These are phyloP conservation scores for Cyclotella choctawhatcheeana DNA, from an alignment of 108 stramenopile species.

Conservation along the genomic window DNA sequence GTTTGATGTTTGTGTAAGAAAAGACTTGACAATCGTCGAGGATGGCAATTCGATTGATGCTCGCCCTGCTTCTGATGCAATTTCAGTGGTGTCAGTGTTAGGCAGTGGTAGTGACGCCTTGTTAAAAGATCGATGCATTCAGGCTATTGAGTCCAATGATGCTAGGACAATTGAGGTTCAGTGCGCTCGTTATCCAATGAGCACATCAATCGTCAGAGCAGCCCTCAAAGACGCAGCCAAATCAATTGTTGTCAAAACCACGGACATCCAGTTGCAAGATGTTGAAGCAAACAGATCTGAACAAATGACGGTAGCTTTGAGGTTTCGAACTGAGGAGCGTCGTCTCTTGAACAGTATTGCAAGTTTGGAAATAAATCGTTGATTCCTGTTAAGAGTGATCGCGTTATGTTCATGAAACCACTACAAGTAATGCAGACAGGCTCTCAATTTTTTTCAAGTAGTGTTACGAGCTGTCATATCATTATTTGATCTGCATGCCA, in stretches of 20 bases:
- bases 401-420: too few species aligned
- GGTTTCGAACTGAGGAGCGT: constrained; percentile 60
- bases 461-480: too few species aligned
- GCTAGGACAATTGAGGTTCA: constrained; percentile 26
- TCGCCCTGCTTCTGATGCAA: constrained; percentile 48
- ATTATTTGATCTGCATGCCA: too few species aligned
- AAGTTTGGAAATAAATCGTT: too few species aligned
- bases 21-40: constrained; percentile 33
- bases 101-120: neutral
- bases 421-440: too few species aligned
- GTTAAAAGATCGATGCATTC: constrained; percentile 28
- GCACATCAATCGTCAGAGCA: constrained; percentile 16
- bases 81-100: constrained; percentile 32
- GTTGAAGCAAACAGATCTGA: constrained; percentile 20
- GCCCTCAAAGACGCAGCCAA: constrained; percentile 33
- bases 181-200: constrained; percentile 52
- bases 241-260: neutral
- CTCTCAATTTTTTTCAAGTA: too few species aligned
- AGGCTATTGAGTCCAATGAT: constrained; percentile 41
- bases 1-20: constrained; percentile 46
- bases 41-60: constrained; percentile 37
- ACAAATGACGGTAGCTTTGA: constrained; percentile 35
- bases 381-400: too few species aligned
- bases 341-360: constrained; percentile 38
- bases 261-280: constrained; percentile 10